Conservation (phyloP, 257 asterid species). For the Cordia subcordata region DNA sequence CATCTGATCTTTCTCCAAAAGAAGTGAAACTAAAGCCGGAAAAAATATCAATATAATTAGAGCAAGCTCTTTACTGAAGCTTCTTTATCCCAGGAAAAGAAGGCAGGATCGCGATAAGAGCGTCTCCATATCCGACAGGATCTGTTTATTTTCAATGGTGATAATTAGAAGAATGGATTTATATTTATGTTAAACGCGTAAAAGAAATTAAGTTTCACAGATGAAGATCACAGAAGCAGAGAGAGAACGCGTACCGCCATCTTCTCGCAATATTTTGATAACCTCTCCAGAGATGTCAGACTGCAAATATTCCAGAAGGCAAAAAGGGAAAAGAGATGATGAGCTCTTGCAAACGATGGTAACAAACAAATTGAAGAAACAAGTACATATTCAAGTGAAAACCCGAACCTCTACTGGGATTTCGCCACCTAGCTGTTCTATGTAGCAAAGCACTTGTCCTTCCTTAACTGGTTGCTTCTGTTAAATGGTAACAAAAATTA, state of each 20-base stretch:
- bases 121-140: slow-evolving; percentile 80
- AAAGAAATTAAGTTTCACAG: not conserved
- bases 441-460: slow-evolving; percentile 86
- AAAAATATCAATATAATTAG: not conserved
- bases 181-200: not conserved
- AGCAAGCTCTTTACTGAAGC: slow-evolving; percentile 29
- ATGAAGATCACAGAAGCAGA: not conserved
- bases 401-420: slow-evolving; percentile 71
- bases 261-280: slow-evolving; percentile 56
- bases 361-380: not conserved
- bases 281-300: slow-evolving; percentile 77
- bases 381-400: not conserved
- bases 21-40: not conserved
- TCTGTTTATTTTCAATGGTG: slow-evolving; percentile 32
- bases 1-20: not conserved
- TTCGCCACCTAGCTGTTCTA: slow-evolving; percentile 84
- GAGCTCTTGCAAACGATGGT: not conserved
- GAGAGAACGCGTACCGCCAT: slow-evolving; percentile 59
- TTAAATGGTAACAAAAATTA: slow-evolving; percentile 10
- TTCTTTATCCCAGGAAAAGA: slow-evolving; percentile 87
- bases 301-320: slow-evolving; percentile 31
- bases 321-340: not conserved
- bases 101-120: slow-evolving; percentile 76
- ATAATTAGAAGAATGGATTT: not conserved
- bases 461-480: slow-evolving; percentile 85